phyloP scores from a whole-genome alignment of 805 yeast species.

The Cyberlindnera sargentensis region DNA sequence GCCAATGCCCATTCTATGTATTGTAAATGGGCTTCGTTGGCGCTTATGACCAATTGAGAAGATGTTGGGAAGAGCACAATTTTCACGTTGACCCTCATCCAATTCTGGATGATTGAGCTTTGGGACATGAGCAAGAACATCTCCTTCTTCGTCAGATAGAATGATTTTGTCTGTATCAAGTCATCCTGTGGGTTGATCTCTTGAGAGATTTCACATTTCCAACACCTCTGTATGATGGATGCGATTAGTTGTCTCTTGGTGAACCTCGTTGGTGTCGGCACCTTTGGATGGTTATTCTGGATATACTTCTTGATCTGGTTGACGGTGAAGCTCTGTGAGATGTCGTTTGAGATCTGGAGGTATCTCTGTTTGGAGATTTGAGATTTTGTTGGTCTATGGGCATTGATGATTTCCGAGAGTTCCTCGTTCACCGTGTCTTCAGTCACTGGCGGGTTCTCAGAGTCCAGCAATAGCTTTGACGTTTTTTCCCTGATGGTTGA shows the following conservation, averaged over 20 bases:
- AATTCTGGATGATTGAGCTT: constrained; percentile 16
- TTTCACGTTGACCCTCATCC: constrained; percentile 22
- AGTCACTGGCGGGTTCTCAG: not conserved
- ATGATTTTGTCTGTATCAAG: constrained; percentile 13
- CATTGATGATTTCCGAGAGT: constrained; percentile 4
- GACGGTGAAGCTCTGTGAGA: constrained; percentile 10
- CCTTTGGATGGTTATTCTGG: constrained; percentile 4
- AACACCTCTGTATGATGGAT: constrained; percentile 8
- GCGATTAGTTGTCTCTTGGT: constrained; percentile 7
- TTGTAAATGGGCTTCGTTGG: constrained; percentile 18
- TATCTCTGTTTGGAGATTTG: constrained; percentile 14
- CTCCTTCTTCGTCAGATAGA: constrained; percentile 15
- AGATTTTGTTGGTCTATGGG: constrained; percentile 12
- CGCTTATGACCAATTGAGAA: constrained; percentile 16
- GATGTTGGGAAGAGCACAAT: constrained; percentile 17
- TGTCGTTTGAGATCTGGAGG: constrained; percentile 11
- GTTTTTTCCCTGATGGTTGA: constrained; percentile 2
- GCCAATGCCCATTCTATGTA: constrained; percentile 21
- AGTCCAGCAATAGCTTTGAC: constrained; percentile 4
- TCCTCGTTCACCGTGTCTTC: not conserved
- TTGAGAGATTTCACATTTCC: constrained; percentile 13
- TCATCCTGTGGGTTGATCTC: constrained; percentile 12
- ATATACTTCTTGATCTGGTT: constrained; percentile 14
- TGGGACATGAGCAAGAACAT: constrained; percentile 16
- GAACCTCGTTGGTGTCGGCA: not conserved